Base-by-base conservation (phyloP, 768 basidiomycete species). In the Boletus bicolor region DNA sequence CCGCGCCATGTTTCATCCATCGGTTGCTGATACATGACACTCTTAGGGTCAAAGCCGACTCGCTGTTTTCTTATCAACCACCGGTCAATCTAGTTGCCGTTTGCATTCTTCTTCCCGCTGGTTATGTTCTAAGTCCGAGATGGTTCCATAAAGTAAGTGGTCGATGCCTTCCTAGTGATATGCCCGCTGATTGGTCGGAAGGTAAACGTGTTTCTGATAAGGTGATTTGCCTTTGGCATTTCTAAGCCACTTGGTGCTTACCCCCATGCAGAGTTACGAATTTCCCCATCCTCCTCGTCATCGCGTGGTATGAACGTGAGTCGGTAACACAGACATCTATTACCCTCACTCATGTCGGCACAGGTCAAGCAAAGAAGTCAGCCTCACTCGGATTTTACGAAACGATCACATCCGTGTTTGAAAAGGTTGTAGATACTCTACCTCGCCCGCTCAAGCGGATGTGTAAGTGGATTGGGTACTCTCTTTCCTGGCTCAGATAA, bases 101-200 rank as follows among this genome's bases (percentile, higher is more conserved):
- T 14, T 83, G 84, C 49, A 76, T 96, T 59, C 88, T 99, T 81
- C 77, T 94, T 58, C 94, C 97, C 2, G 79, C 89, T 21, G 90
- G 87, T 60, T 94, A 90, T 68, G 72, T 93, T 49, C 77, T 97
- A n/a, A 81, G 80, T 7, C 93, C 94, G n/a, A 79, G 96, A 51
- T 98, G 93, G 93, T 98, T 98, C 68, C 96, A 98, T 69, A 98
- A 98, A 77, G 90, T 89, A 64, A 51, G 67, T 59, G n/a, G 7
- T 30, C 34, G 7, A 57, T 34, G 17, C 19, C 30, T 37, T 54
- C 43, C 32, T 46, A 43, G 47, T 24, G 38, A 49, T 26, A 43
- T 64, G 52, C 59, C 26, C 42, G 37, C 56, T 71, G 26, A 71
- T 52, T 44, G 8, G 30, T 30, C 11, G 48, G 4, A 56, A 91